Conservation (phyloP, 2,329 filamentous ascomycete genomes). For the Periconia sp. region DNA sequence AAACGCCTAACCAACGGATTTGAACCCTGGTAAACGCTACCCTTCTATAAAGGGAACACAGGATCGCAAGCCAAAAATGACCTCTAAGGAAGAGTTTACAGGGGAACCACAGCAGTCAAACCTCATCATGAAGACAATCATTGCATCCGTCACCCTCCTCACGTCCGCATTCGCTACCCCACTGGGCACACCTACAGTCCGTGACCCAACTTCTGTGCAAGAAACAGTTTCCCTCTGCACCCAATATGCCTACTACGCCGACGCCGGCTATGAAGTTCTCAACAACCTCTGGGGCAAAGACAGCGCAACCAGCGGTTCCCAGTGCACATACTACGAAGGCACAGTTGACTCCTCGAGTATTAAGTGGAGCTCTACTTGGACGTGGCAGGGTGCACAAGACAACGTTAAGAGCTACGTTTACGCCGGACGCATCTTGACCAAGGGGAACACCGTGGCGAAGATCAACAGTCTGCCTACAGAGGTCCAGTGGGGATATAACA, state of each 20-base stretch:
- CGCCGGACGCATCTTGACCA: constrained; percentile 1
- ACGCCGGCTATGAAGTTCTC: constrained; percentile 10
- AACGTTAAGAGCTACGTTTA: constrained; percentile 11
- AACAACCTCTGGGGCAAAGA: constrained; percentile 13
- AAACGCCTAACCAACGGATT: too few relatives aligned
- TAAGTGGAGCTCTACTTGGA: constrained; percentile 7
- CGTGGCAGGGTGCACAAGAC: constrained; percentile 8
- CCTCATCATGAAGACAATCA: too few relatives aligned
- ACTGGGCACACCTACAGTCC: neutral
- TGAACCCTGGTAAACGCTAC: too few relatives aligned
- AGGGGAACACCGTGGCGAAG: neutral
- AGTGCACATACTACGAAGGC: constrained; percentile 9
- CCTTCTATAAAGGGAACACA: too few relatives aligned
- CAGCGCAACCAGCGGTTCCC: constrained; percentile 4
- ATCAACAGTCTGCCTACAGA: constrained; percentile 3
- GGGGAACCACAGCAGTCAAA: too few relatives aligned
- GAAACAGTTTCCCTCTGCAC: constrained; percentile 3
- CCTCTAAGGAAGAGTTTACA: too few relatives aligned
- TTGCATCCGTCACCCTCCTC: too few relatives aligned
- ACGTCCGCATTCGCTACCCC: too few relatives aligned
- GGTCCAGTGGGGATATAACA: constrained; percentile 5
- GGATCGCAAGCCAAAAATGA: too few relatives aligned
- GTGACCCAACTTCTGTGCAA: neutral
- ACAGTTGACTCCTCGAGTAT: neutral
- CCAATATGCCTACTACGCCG: constrained; percentile 8